Evolutionary conservation across 1,284 basidiomycete genomes (phyloP).

Genomic region (Sanghuangporus sanghuang): DNA sequence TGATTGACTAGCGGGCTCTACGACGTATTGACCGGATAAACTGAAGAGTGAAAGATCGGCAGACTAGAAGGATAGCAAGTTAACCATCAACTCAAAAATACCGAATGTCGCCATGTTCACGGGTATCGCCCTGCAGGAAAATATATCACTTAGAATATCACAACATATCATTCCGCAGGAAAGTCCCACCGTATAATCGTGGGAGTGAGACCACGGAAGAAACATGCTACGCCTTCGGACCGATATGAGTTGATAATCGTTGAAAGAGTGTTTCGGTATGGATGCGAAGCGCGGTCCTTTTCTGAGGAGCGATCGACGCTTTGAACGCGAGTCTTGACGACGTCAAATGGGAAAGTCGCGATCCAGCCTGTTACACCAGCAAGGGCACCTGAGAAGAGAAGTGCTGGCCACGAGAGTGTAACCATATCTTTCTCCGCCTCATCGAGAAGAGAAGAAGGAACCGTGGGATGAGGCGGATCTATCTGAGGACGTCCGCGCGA

Average conservation of each 20-base stretch:
- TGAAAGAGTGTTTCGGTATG: conserved; percentile 51
- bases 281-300: conserved; percentile 22
- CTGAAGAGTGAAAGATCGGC: background rate
- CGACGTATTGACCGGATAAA: background rate
- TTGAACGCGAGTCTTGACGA: conserved; percentile 85
- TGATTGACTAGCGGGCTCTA: background rate
- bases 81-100: conserved; percentile 44
- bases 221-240: conserved; percentile 60
- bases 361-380: conserved; percentile 73
- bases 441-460: conserved; percentile 36
- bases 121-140: conserved; percentile 35
- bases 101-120: conserved; percentile 57
- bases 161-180: background rate
- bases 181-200: conserved; percentile 68
- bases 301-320: conserved; percentile 25
- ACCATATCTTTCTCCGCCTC: conserved; percentile 42
- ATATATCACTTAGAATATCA: background rate
- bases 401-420: conserved; percentile 49
- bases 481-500: conserved; percentile 23
- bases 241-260: conserved; percentile 60
- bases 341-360: conserved; percentile 78
- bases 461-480: conserved; percentile 15
- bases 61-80: conserved; percentile 27
- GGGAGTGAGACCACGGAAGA: conserved; percentile 72
- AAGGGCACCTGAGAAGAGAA: conserved; percentile 73